Base-by-base conservation (phyloP, 495 filamentous ascomycete species). In the Xylaria nigripes region DNA sequence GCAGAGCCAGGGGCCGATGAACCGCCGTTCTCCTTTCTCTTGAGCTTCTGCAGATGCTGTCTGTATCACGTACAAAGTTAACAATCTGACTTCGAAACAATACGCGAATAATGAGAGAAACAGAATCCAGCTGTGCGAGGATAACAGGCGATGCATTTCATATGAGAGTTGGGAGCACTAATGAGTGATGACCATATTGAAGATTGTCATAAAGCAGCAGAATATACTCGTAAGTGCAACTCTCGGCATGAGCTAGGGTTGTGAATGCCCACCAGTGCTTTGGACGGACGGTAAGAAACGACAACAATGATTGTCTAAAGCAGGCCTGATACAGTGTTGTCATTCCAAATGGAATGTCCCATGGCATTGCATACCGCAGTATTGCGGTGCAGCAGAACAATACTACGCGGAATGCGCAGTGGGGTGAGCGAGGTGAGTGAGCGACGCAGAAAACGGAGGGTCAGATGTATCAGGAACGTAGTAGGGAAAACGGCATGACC, bases 11-110 rank as follows among this genome's bases (percentile, higher is more conserved):
- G 13, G 21, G 41, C 56, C 2, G 23, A 30, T 21, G 16, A n/a
- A 13, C 43, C 36, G 12, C 38, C 50, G n/a, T 13, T 57, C 15
- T 68, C 68, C 58, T 72, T 72, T 40, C 64, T 66, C 6, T 56
- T 54, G 16, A 72, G 61, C 50, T 72, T 72, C 47, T 72, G 70
- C 0, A 72, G 56, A 8, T 72, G 70, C 61, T 72, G 70, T 22
- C 70, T 72, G 45, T 65, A 21, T 47, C 16, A 45, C 29, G 27
- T 19, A 49, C 36, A 16, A 22, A 12, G 45, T 48, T 27, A 43
- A 56, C 38, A 50, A 53, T 19, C 30, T 22, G 25, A 21, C 29
- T 30, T 24, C 12, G 16, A 30, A 40, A 9, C 21, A 23, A 51
- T 15, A 15, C 13, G 46, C 13, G 6, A 25, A 2, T 38, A 21